Evolutionary conservation across 768 basidiomycete species (phyloP), one percentile per base, ranked within the genome.

Genomic region (Pulveroboletus sp.): DNA sequence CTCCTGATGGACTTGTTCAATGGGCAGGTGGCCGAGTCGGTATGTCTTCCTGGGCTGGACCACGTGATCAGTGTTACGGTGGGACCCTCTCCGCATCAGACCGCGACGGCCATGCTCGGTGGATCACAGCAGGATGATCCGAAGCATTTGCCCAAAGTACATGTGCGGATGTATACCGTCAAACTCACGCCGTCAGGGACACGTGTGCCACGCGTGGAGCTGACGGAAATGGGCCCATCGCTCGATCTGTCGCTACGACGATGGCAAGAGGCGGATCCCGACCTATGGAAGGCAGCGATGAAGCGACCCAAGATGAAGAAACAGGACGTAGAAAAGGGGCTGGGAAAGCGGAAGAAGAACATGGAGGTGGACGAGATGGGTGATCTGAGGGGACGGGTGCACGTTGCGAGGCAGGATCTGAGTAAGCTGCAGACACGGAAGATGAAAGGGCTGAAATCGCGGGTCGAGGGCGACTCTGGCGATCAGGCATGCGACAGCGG

Each of bases 321-420:
- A 75, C 78, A 77, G 51, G 89, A 93, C 32, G 71, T 95, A 41
- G 91, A 89, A 71, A 83, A 78, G 65, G 92, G 93, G 0, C 63
- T 92, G 9, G 92, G 90, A n/a, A 90, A 89, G 78, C 90, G 89
- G 77, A 81, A 77, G 70, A 94, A 93, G 81, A 99, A 99, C 65
- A 65, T 92, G 69, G 92, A 93, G 73, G 89, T 93, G 60, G 95
- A 99, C 74, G 92, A 90, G 69, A 96, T 98, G 95, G 96, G 96
- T 49, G 91, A 99, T 66, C 68, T 93, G 70, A 80, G 95, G 60
- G 96, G 94, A 39, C 77, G 83, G 51, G 81, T 99, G 27, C 94
- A 98, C 69, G 70, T 98, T 49, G 89, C 73, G 51, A 90, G 82
- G 68, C 95, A 99, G 73, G 91, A 98, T 70, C 66, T 99, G 60